Evolutionary conservation across 1,284 basidiomycete genomes (phyloP).

Genomic region (Calocybe gambosa): DNA sequence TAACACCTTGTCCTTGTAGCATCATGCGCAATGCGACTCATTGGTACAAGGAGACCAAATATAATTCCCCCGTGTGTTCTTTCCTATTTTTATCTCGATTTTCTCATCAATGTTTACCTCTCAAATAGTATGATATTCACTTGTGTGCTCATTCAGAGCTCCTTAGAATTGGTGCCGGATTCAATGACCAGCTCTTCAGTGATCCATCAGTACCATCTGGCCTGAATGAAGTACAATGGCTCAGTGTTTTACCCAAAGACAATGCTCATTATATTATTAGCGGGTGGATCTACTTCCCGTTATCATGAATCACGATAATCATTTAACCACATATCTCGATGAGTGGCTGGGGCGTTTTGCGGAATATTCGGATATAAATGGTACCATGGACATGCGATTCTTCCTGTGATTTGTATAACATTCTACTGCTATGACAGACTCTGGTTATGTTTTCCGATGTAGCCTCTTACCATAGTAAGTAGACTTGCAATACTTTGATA

Average conservation of each 20-base stretch:
- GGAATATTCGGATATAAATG: constrained; percentile 47
- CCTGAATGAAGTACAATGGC: constrained; percentile 54
- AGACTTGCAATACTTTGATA: neutral
- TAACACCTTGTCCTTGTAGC: constrained; percentile 26
- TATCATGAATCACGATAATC: constrained; percentile 53
- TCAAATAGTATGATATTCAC: constrained; percentile 60
- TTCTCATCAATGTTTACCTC: constrained; percentile 5
- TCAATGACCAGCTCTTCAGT: constrained; percentile 75
- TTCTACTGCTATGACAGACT: constrained; percentile 34
- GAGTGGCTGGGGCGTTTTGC: constrained; percentile 59
- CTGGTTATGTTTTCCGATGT: constrained; percentile 57
- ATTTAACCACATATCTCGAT: constrained; percentile 50
- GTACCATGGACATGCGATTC: constrained; percentile 25
- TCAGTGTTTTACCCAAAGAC: neutral
- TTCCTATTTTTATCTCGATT: neutral
- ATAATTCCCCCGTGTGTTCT: constrained; percentile 47
- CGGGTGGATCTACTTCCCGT: constrained; percentile 60
- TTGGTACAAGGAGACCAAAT: constrained; percentile 70
- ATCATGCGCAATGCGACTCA: constrained; percentile 68
- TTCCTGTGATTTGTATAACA: neutral
- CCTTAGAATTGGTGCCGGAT: constrained; percentile 62
- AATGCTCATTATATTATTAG: constrained; percentile 26
- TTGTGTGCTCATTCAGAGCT: constrained; percentile 67
- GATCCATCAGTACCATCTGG: constrained; percentile 63
- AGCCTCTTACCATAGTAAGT: constrained; percentile 70